phyloP scores from a whole-genome alignment of 371 early-diverging fungal genomes.

The Apophysomyces ossiformis region DNA sequence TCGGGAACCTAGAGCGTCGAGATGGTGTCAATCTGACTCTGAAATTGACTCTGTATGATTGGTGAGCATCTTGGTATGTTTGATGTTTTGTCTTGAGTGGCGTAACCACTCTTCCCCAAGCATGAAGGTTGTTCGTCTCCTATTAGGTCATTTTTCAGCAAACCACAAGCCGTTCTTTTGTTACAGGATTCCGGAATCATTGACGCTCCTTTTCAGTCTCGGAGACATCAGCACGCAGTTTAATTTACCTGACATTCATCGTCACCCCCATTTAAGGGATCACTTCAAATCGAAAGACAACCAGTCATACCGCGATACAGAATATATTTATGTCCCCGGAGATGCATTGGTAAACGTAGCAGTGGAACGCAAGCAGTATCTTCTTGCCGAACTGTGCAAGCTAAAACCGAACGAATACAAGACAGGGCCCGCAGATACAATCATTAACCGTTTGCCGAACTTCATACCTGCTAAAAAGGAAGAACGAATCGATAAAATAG shows the following conservation, averaged over 20 bases:
- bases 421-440: constrained; percentile 39
- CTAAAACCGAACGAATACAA: constrained; percentile 43
- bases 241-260: constrained; percentile 22
- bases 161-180: constrained; percentile 23
- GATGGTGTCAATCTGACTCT: too few species aligned
- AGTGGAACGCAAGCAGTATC: constrained; percentile 28
- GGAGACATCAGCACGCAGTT: constrained; percentile 26
- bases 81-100: background rate
- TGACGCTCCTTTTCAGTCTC: constrained; percentile 20
- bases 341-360: constrained; percentile 26
- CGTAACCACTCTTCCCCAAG: background rate
- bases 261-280: constrained; percentile 20
- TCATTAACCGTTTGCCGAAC: constrained; percentile 29
- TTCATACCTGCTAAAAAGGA: constrained; percentile 9
- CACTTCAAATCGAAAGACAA: constrained; percentile 18
- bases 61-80: background rate
- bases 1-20: too few species aligned
- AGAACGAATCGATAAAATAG: background rate
- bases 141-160: constrained; percentile 23
- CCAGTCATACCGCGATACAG: constrained; percentile 20
- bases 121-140: constrained; percentile 27
- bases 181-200: constrained; percentile 21
- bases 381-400: constrained; percentile 47
- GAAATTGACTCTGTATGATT: too few species aligned
- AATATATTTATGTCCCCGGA: constrained; percentile 23